Percentiles rank a stretch among this genome's conserved stretches.
phyloP scores from a whole-genome alignment of 2,329 filamentous ascomycete genomes.

The Xylariales sp. region DNA sequence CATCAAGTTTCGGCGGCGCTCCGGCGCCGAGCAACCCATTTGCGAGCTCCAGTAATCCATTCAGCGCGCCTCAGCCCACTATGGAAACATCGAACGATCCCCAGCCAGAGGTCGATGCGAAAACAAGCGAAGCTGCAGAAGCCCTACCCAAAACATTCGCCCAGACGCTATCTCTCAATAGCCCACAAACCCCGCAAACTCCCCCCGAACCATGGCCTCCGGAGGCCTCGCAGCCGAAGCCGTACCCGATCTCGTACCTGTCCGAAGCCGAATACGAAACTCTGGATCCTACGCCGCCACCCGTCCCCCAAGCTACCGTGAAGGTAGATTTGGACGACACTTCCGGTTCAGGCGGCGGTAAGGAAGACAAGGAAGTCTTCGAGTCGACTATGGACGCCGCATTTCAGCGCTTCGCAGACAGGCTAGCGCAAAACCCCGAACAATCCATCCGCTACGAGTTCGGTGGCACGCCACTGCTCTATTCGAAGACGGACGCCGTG shows the following conservation, averaged over 20 bases:
- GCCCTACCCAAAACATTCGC: constrained; percentile 73
- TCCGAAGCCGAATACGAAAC: constrained; percentile 93
- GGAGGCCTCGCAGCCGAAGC: constrained; percentile 69
- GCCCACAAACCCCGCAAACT: constrained; percentile 52
- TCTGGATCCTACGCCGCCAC: constrained; percentile 70
- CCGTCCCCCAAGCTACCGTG: constrained; percentile 62
- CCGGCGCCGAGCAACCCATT: constrained; percentile 68
- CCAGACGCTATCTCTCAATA: constrained; percentile 80
- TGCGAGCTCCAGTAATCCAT: constrained; percentile 63
- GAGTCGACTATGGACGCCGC: constrained; percentile 79
- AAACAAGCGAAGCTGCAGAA: constrained; percentile 41
- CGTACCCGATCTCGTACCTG: constrained; percentile 83
- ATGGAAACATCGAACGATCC: constrained; percentile 18
- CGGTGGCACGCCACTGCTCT: constrained; percentile 78
- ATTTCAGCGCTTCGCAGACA: constrained; percentile 81
- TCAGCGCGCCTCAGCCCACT: constrained; percentile 49
- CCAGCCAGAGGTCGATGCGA: constrained; percentile 51
- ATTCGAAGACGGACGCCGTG: constrained; percentile 79
- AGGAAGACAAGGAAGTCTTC: constrained; percentile 77
- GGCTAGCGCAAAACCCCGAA: constrained; percentile 82
- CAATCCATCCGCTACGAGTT: constrained; percentile 87
- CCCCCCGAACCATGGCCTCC: constrained; percentile 81
- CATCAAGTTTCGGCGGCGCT: constrained; percentile 47
- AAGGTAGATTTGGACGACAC: constrained; percentile 61
- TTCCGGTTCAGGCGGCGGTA: constrained; percentile 50